Evolutionary conservation across 768 basidiomycete species (phyloP), one percentile per base, ranked within the genome.

Genomic region (Hydnum rufescens): DNA sequence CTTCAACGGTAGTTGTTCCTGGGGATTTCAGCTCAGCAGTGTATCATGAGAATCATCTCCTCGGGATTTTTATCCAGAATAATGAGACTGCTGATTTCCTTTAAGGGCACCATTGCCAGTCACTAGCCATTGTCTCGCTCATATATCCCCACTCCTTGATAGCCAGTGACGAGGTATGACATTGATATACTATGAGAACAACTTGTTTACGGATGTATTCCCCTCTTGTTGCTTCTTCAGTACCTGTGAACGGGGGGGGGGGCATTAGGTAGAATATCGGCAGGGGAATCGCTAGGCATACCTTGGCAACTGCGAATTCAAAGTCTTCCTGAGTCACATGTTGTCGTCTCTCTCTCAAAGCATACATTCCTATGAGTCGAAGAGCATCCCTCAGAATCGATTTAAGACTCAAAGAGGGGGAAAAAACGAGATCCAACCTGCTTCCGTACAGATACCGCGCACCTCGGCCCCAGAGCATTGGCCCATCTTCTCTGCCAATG

Each of bases 311-410:
- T 31, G 93, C 92, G 70, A 96, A 90, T 71, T 96, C 95, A 61
- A 97, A 97, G 62, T 97, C 93, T 62, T 97, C 93, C 65, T 95
- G 92, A 2, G 92, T 95, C 49, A 97, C 93, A 64, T 97, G 92
- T 58, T 95, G 92, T 57, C 93, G 71, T 54, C 93, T 75, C 66
- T 99, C 93, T 18, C 93, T 76, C 2, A 99, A 71, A 0, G 93
- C 93, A 61, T 95, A 97, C 93, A 96, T 96, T 26, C 88, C 88
- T 81, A 56, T 5, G 25, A 53, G 28, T 16, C 29, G 53, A 53
- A 39, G 13, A 39, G 22, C 34, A 34, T n/a, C 46, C 5, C 54
- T 53, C 5, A 49, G 28, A 42, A 39, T 22, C 22, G 36, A 39
- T 13, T 25, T 31, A 22, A 39, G 42, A 26, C 49, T 16, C 18